Conservation (phyloP, 139 green algal genomes). For the Chlorella vulgaris region DNA sequence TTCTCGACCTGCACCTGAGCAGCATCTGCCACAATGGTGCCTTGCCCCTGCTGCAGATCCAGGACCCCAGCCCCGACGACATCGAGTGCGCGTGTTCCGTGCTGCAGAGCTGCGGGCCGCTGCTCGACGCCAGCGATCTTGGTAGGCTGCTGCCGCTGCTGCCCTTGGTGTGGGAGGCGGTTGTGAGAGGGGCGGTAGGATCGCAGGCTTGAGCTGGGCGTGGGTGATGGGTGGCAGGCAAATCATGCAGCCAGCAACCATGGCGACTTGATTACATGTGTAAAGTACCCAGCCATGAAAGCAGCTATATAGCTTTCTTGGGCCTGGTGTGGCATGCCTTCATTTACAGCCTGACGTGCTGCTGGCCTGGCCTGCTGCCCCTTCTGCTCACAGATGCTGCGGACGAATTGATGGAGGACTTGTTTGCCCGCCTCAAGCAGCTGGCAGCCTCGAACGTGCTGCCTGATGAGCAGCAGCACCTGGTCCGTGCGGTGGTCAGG, state of each 20-base stretch:
- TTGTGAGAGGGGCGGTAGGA: too few relatives aligned
- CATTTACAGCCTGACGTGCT: too few relatives aligned
- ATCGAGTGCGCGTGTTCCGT: conserved; percentile 1
- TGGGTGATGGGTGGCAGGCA: too few relatives aligned
- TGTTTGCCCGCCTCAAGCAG: not conserved
- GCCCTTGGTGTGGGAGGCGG: too few relatives aligned
- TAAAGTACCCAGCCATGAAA: too few relatives aligned
- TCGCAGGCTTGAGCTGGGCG: too few relatives aligned
- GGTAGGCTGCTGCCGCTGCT: not conserved
- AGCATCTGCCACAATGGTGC: too few relatives aligned
- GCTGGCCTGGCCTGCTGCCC: not conserved
- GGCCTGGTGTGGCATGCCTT: too few relatives aligned
- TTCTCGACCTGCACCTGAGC: too few relatives aligned
- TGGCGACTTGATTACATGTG: too few relatives aligned
- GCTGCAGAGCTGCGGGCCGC: not conserved
- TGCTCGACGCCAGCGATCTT: conserved; percentile 1
- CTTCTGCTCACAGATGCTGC: not conserved
- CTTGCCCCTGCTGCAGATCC: conserved; percentile 1
- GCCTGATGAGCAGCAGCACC: not conserved
- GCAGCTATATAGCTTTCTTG: too few relatives aligned
- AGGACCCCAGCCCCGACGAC: not conserved
- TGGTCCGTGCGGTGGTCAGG: not conserved
- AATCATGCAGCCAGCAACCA: too few relatives aligned
- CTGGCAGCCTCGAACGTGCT: not conserved
- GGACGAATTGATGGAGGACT: not conserved